A percentile compares a stretch with the other conserved stretches of the same genome.
phyloP scores from a whole-genome alignment of 768 basidiomycete genomes.

The Tylopilus sp. region DNA sequence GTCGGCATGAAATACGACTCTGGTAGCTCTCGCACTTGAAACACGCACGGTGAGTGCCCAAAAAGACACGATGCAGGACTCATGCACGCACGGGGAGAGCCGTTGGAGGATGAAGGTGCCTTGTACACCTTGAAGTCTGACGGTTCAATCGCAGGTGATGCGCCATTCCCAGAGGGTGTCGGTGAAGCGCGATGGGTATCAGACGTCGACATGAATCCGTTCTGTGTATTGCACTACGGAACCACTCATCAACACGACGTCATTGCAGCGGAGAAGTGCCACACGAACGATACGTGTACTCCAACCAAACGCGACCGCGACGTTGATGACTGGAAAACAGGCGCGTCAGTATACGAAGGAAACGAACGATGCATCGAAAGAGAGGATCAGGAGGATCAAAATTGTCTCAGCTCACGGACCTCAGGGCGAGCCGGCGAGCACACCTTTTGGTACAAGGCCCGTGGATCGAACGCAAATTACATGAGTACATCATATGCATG shows the following conservation, averaged over 20 bases:
- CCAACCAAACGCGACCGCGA: background rate
- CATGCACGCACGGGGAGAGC: constrained; percentile 34
- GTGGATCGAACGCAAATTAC: constrained; percentile 91
- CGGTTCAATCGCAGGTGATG: constrained; percentile 3
- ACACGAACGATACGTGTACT: constrained; percentile 13
- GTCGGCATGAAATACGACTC: constrained; percentile 77
- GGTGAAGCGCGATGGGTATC: constrained; percentile 13
- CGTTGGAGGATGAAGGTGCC: constrained; percentile 34
- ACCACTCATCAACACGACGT: constrained; percentile 16
- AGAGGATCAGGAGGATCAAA: constrained; percentile 43
- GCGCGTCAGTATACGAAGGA: constrained; percentile 6
- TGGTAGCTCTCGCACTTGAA: constrained; percentile 48
- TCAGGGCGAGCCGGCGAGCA: constrained; percentile 75
- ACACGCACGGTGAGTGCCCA: constrained; percentile 2
- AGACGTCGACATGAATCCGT: constrained; percentile 22
- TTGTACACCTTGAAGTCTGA: constrained; percentile 49
- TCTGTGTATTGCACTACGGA: constrained; percentile 13
- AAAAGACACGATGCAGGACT: background rate
- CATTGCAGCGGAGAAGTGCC: constrained; percentile 6
- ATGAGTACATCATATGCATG: constrained; percentile 49
- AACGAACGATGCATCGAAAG: background rate
- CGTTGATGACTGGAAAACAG: background rate
- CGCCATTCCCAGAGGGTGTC: background rate
- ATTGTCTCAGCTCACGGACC: constrained; percentile 70
- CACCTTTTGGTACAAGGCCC: constrained; percentile 64